Evolutionary conservation across 2,329 filamentous ascomycete species (phyloP), one percentile per base, ranked within the genome.

Genomic region (Neonectria ditissima): DNA sequence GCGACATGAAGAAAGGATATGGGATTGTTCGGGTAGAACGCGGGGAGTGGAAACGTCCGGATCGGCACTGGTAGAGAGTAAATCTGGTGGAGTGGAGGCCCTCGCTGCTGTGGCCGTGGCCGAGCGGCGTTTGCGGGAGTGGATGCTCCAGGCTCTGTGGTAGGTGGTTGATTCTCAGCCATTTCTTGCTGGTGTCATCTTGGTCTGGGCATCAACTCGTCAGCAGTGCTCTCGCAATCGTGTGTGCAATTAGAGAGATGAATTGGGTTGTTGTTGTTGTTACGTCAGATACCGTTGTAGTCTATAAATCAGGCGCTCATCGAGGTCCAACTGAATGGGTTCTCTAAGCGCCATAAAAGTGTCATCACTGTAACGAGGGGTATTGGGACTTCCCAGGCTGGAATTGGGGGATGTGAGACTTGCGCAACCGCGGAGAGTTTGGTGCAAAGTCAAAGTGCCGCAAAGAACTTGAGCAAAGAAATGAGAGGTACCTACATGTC

Each of bases 281-380:
- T 78, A 76, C 83, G 87, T 96, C 92, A 96, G 92, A 96, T 96
- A 96, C 92, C 92, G 92, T 96, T 95, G 92, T 96, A 96, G 92
- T 96, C 92, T 92, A 91, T 90, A 88, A 80, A 79, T 86, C 83
- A 83, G 85, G 82, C 87, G 80, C 81, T 84, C 89, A 91, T 80
- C 69, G 86, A 87, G 86, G 82, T 76, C 83, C 80, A 82, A 84
- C 79, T 84, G 83, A 85, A 84, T 82, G 82, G 81, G 73, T 79
- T 82, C 84, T 86, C 86, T 89, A 83, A 81, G 87, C 83, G 83
- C 84, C 77, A 74, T 79, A 76, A 80, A 78, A 79, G 80, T 86
- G 84, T 91, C 89, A 91, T 91, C 89, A 90, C 76, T 57, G 74
- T 73, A 81, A 77, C 68, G 58, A 64, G 67, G 65, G 69, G 63